Percentiles rank a stretch among this genome's conserved stretches.
phyloP scores from a whole-genome alignment of 176 grass and related monocot genomes.

The Typha latifolia region DNA sequence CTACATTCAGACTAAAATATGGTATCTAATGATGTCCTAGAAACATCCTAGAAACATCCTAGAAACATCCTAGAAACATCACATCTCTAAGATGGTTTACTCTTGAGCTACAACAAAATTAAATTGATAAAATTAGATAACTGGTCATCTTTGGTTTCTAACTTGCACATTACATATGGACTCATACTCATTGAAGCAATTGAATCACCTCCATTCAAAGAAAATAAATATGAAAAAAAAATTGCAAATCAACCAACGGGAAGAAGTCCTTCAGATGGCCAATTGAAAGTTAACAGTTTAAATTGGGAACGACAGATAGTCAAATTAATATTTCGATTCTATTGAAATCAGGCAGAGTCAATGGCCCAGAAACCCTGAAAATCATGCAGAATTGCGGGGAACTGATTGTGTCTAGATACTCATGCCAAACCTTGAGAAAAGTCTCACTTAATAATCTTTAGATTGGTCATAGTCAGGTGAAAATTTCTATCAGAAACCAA shows the following conservation, averaged over 20 bases:
- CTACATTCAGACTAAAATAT: too few relatives aligned
- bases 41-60: too few relatives aligned
- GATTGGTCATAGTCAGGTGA: not conserved
- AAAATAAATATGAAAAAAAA: too few relatives aligned
- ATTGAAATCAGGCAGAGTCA: conserved; percentile 1
- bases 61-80: too few relatives aligned
- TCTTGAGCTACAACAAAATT: too few relatives aligned
- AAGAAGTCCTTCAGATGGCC: not conserved
- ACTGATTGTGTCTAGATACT: conserved; percentile 22
- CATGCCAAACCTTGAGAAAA: conserved; percentile 5
- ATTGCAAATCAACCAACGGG: not conserved
- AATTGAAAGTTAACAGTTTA: not conserved
- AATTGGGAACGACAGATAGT: not conserved
- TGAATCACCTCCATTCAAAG: too few relatives aligned
- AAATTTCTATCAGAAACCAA: not conserved
- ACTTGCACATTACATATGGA: too few relatives aligned
- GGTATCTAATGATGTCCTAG: too few relatives aligned
- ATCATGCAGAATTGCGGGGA: conserved; percentile 34
- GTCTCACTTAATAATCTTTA: not conserved
- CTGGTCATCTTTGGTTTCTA: too few relatives aligned
- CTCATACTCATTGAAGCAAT: too few relatives aligned
- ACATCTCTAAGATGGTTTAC: too few relatives aligned
- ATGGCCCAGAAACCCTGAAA: conserved; percentile 9
- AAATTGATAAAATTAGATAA: too few relatives aligned
- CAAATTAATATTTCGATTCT: not conserved